Conservation (phyloP, 306 rosid genomes). For the Sicyos edulis region DNA sequence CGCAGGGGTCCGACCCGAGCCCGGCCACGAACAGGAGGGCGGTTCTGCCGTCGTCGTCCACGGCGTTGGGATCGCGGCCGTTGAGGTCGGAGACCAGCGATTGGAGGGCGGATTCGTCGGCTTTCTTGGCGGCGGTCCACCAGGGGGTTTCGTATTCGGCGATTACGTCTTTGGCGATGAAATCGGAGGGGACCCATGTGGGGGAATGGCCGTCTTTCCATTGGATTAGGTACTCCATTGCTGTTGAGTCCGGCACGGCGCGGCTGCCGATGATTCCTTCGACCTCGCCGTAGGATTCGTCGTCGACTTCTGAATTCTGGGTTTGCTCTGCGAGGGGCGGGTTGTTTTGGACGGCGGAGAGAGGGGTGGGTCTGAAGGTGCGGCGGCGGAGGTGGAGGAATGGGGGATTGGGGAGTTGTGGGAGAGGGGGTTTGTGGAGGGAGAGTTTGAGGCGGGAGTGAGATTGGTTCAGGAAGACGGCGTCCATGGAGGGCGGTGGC, state of each 20-base stretch:
- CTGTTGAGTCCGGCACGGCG: slow-evolving; percentile 37
- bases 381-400: slow-evolving; percentile 14
- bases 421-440: slow-evolving; percentile 26
- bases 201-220: slow-evolving; percentile 87
- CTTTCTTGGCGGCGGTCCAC: slow-evolving; percentile 88
- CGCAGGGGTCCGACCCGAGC: slow-evolving; percentile 66
- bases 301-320: no score
- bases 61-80: slow-evolving; percentile 61
- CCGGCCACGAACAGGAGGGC: slow-evolving; percentile 68
- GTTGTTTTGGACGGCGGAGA: slow-evolving; percentile 41
- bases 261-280: slow-evolving; percentile 68
- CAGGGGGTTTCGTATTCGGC: slow-evolving; percentile 78
- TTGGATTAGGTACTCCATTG: slow-evolving; percentile 70
- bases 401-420: slow-evolving; percentile 11
- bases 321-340: slow-evolving; percentile 13
- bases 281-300: slow-evolving; percentile 68
- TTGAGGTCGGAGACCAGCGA: slow-evolving; percentile 37
- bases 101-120: slow-evolving; percentile 42
- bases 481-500: slow-evolving; percentile 43
- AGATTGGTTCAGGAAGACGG: slow-evolving; percentile 50
- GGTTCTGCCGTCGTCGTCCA: slow-evolving; percentile 63
- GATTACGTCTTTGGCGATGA: slow-evolving; percentile 67
- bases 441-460: slow-evolving; percentile 47
- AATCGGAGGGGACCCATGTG: slow-evolving; percentile 69
- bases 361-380: neutral